phyloP scores from a whole-genome alignment of 345 rosid species.

The Euphorbia tirucalli region DNA sequence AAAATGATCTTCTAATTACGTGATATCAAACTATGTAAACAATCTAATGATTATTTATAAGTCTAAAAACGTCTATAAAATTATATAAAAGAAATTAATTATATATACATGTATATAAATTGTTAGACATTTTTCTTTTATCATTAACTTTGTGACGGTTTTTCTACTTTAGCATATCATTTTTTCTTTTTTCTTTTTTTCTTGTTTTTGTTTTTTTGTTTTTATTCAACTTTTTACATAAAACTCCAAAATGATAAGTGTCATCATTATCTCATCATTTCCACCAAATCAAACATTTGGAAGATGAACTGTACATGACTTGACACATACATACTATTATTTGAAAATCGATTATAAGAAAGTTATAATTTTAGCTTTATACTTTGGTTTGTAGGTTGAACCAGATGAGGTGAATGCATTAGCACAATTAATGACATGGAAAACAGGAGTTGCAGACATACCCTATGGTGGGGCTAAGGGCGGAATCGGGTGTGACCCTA shows the following conservation, averaged over 20 bases:
- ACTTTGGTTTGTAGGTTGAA: too few species aligned
- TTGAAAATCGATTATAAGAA: too few species aligned
- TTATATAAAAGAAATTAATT: too few species aligned
- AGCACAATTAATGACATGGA: slow-evolving; percentile 28
- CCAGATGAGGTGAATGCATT: slow-evolving; percentile 27
- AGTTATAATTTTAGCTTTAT: too few species aligned
- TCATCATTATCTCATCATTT: background rate
- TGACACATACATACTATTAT: background rate
- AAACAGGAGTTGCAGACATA: slow-evolving; percentile 20
- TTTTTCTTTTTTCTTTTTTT: too few species aligned
- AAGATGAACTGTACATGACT: background rate
- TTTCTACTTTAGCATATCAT: too few species aligned
- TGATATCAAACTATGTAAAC: too few species aligned
- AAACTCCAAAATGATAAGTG: background rate
- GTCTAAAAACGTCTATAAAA: too few species aligned
- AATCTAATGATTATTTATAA: too few species aligned
- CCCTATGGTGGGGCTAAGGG: slow-evolving; percentile 27
- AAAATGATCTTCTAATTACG: background rate
- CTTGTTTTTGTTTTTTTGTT: background rate
- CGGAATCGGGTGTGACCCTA: slow-evolving; percentile 23
- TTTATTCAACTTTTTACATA: too few species aligned
- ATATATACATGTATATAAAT: too few species aligned
- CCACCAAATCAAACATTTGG: background rate
- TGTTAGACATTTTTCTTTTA: too few species aligned
- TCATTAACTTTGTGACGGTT: background rate